These are phyloP conservation scores for Gossypium anomalum DNA, from an alignment of 345 rosid species.

Conservation along the genomic window DNA sequence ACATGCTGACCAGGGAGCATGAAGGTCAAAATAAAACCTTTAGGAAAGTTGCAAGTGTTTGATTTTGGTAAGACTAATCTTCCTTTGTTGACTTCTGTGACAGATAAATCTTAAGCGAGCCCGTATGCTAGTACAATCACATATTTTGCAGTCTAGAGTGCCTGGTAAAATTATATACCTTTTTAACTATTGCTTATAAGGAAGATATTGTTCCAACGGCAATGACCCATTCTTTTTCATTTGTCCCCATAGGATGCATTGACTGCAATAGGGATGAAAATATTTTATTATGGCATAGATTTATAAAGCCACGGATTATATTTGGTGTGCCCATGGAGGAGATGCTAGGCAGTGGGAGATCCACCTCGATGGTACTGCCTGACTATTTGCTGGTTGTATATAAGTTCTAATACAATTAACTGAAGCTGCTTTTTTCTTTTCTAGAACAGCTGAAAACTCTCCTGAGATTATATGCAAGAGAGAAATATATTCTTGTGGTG, in stretches of 20 bases:
- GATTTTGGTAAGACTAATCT: not conserved
- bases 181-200: not conserved
- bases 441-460: constrained; percentile 52
- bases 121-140: constrained; percentile 69
- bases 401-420: not conserved
- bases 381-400: not conserved
- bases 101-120: constrained; percentile 97
- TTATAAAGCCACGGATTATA: constrained; percentile 65
- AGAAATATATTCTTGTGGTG: constrained; percentile 63
- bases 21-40: not conserved
- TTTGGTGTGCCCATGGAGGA: constrained; percentile 79
- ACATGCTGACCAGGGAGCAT: not conserved
- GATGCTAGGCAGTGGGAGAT: constrained; percentile 48
- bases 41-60: not conserved
- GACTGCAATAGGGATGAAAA: constrained; percentile 80
- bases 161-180: constrained; percentile 43
- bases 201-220: not conserved
- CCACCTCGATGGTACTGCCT: constrained; percentile 47
- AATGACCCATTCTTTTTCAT: not conserved
- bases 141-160: constrained; percentile 47
- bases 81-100: constrained; percentile 16
- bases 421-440: not conserved
- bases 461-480: constrained; percentile 49
- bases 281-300: constrained; percentile 70
- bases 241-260: constrained; percentile 49